These are phyloP conservation scores for Magnusiomyces sp. DNA, from an alignment of 1,139 yeast species.

Conservation along the genomic window DNA sequence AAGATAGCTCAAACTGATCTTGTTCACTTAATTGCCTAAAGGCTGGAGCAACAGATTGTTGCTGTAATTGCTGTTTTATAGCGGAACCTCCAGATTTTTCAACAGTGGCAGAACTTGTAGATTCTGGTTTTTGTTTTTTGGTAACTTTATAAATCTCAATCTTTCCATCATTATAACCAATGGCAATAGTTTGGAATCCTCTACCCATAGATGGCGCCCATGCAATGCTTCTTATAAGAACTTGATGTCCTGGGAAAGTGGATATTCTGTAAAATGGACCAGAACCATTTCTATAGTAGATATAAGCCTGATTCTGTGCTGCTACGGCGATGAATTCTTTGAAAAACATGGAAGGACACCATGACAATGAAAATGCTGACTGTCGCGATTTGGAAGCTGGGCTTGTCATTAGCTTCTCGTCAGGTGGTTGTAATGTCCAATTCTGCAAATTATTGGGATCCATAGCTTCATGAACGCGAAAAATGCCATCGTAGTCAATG, in stretches of 20 bases:
- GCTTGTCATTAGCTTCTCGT: constrained; percentile 46
- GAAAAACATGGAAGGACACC: constrained; percentile 89
- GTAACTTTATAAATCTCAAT: constrained; percentile 75
- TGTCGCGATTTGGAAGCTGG: constrained; percentile 78
- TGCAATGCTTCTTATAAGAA: constrained; percentile 77
- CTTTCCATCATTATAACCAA: constrained; percentile 91
- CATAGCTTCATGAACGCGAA: constrained; percentile 78
- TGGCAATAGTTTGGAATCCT: constrained; percentile 78
- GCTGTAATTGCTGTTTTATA: background rate
- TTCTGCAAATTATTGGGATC: constrained; percentile 78
- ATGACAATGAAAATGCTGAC: constrained; percentile 75
- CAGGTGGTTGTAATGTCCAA: constrained; percentile 73
- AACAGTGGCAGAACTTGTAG: background rate
- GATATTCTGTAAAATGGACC: constrained; percentile 38
- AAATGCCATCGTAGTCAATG: constrained; percentile 82
- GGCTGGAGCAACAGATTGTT: background rate
- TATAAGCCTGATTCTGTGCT: constrained; percentile 79
- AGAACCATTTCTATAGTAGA: constrained; percentile 48
- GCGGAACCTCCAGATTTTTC: too few species aligned
- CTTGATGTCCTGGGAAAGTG: constrained; percentile 63
- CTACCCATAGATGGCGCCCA: constrained; percentile 99
- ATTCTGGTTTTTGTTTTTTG: background rate
- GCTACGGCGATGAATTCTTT: constrained; percentile 76
- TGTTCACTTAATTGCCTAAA: too few species aligned
- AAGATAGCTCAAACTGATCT: constrained; percentile 24